Evolutionary conservation across 1,139 yeast species (phyloP).

Genomic region (Nakaseomyces glabratus): DNA sequence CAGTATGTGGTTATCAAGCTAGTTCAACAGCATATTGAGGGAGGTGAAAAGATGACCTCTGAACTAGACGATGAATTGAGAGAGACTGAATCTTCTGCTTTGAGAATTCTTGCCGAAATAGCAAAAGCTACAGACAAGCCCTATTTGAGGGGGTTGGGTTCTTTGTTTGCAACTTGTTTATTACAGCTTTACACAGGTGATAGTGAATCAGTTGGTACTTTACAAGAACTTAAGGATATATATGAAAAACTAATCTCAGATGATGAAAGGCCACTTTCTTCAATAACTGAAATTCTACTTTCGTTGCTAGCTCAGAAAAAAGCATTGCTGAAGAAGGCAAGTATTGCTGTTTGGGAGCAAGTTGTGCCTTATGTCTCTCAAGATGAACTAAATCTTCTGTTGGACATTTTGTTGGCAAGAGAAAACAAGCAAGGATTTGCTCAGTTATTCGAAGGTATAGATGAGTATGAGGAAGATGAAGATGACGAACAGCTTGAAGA

Average conservation of each 20-base stretch:
- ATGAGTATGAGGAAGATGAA: slow-evolving; percentile 58
- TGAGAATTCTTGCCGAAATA: slow-evolving; percentile 42
- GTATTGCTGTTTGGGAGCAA: slow-evolving; percentile 69
- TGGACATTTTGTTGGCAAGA: slow-evolving; percentile 59
- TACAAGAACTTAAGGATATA: slow-evolving; percentile 60
- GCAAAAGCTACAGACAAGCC: slow-evolving; percentile 34
- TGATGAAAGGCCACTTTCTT: slow-evolving; percentile 39
- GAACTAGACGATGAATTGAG: slow-evolving; percentile 49
- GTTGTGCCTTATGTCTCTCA: slow-evolving; percentile 41
- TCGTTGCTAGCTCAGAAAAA: slow-evolving; percentile 70
- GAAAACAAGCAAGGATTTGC: slow-evolving; percentile 82
- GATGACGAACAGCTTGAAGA: slow-evolving; percentile 82
- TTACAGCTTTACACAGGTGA: slow-evolving; percentile 74
- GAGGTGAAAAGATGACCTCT: slow-evolving; percentile 31
- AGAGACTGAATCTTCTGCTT: slow-evolving; percentile 43
- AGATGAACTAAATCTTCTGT: slow-evolving; percentile 48
- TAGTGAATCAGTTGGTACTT: slow-evolving; percentile 64
- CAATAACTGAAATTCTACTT: slow-evolving; percentile 71
- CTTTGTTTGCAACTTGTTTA: slow-evolving; percentile 68
- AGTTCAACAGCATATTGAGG: slow-evolving; percentile 32
- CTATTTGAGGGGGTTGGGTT: slow-evolving; percentile 41
- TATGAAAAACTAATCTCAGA: slow-evolving; percentile 37
- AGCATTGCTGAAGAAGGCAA: slow-evolving; percentile 58
- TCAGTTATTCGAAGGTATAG: slow-evolving; percentile 60
- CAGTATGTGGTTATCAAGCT: slow-evolving; percentile 38